Evolutionary conservation across 78 protist species (phyloP).

Genomic region (Isochrysis galbana): DNA sequence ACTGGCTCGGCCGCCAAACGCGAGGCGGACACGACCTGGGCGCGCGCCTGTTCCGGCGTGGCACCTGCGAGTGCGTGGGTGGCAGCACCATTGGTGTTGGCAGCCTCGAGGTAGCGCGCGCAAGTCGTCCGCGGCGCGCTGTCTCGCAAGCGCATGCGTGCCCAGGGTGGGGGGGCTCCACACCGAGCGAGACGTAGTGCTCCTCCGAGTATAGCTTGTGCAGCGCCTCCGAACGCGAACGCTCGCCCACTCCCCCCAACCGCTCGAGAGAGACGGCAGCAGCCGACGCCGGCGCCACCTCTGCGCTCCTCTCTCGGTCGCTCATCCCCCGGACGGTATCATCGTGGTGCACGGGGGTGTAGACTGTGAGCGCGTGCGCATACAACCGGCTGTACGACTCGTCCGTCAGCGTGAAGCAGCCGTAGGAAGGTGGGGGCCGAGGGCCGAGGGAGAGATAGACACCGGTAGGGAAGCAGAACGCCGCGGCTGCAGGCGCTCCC

Average conservation of each 20-base stretch:
- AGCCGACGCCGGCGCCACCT: neutral
- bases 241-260: neutral
- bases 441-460: neutral
- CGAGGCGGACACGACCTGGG: no score
- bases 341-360: neutral
- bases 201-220: no score
- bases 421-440: neutral
- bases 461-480: neutral
- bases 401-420: neutral
- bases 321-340: neutral
- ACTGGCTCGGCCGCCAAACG: no score
- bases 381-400: neutral
- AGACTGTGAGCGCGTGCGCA: neutral
- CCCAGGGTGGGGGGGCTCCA: no score
- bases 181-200: no score
- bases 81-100: no score
- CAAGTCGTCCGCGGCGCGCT: no score
- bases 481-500: neutral
- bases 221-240: no score
- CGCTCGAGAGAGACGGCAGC: neutral
- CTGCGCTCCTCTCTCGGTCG: neutral
- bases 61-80: no score
- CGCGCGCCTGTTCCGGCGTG: no score
- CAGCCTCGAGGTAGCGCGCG: no score
- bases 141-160: no score